phyloP scores from a whole-genome alignment of 768 basidiomycete genomes.

The Lyophyllum semitale region DNA sequence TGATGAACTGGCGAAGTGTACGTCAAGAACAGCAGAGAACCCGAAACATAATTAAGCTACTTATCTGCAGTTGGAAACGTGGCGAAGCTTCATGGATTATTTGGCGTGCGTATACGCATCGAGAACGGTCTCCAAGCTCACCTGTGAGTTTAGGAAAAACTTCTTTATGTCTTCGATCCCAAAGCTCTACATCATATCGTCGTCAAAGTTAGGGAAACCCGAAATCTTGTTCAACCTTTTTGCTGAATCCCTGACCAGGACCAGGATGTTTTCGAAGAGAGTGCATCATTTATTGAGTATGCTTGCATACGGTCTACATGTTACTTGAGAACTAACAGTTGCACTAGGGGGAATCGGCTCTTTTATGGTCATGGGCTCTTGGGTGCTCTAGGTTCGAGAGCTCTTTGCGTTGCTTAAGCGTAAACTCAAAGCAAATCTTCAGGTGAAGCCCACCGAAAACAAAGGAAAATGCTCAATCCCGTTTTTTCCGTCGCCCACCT shows the following conservation, averaged over 20 bases:
- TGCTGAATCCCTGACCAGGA: conserved; percentile 22
- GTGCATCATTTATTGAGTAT: conserved; percentile 26
- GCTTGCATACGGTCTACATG: not conserved
- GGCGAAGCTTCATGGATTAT: not conserved
- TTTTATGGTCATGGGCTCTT: conserved; percentile 13
- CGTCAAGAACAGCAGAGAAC: no score
- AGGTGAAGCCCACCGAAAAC: conserved; percentile 27
- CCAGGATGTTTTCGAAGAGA: conserved; percentile 32
- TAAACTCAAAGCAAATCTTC: not conserved
- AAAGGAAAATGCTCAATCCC: conserved; percentile 30
- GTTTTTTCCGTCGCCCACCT: conserved; percentile 28
- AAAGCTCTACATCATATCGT: conserved; percentile 35
- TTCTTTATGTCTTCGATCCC: conserved; percentile 35
- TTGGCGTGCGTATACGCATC: not conserved
- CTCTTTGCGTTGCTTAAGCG: conserved; percentile 3
- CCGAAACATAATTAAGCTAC: no score
- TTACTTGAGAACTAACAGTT: not conserved
- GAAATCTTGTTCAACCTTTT: not conserved
- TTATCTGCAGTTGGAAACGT: not conserved
- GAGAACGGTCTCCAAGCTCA: not conserved
- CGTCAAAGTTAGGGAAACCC: conserved; percentile 22
- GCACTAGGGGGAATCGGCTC: not conserved
- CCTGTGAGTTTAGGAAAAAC: not conserved
- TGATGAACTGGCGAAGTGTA: not conserved
- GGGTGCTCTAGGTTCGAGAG: conserved; percentile 20